phyloP scores from a whole-genome alignment of 2,329 filamentous ascomycete genomes.

The Microascus cirrosus region DNA sequence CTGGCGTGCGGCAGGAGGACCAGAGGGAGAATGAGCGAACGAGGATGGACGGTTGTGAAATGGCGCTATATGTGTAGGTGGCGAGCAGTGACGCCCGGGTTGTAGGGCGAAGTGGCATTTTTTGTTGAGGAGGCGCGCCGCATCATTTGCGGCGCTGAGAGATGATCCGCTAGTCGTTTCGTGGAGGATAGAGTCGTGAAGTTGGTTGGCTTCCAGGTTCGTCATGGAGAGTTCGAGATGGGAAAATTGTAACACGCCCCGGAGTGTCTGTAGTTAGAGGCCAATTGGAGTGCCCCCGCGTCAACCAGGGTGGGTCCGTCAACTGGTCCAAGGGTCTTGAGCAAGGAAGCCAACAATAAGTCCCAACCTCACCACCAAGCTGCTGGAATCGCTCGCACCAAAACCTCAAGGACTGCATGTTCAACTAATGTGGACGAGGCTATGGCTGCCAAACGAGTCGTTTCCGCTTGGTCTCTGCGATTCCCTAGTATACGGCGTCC shows the following conservation, averaged over 20 bases:
- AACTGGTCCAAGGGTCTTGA: too few relatives aligned
- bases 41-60: background rate
- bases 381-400: too few relatives aligned
- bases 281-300: background rate
- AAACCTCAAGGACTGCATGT: too few relatives aligned
- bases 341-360: too few relatives aligned
- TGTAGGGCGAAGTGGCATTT: background rate
- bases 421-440: too few relatives aligned
- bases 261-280: background rate
- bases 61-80: background rate
- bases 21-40: constrained; percentile 40
- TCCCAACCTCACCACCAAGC: too few relatives aligned
- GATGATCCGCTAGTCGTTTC: background rate
- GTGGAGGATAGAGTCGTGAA: background rate
- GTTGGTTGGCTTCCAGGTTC: background rate
- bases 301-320: too few relatives aligned
- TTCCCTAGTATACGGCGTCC: too few relatives aligned
- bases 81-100: background rate
- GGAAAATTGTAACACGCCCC: background rate
- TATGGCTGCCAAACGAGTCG: too few relatives aligned
- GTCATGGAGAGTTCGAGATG: background rate
- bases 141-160: background rate
- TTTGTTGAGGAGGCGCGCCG: background rate
- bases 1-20: constrained; percentile 17
- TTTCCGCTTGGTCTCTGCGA: too few relatives aligned